Evolutionary conservation across 768 basidiomycete species (phyloP).

Genomic region (Auriscalpium microsporum): DNA sequence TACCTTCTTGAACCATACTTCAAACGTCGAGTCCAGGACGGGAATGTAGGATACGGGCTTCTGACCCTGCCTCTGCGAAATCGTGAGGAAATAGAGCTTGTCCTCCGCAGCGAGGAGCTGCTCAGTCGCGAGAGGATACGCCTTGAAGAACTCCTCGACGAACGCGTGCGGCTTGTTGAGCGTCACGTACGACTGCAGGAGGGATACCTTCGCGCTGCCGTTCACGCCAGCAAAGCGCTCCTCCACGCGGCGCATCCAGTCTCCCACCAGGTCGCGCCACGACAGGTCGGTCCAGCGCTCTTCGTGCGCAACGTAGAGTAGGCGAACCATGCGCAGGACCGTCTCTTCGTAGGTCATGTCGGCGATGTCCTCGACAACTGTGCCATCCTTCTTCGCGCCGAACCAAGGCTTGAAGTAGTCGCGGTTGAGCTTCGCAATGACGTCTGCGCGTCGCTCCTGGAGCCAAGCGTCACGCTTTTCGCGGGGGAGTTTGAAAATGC

Average conservation of each 20-base stretch:
- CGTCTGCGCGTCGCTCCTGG: conserved; percentile 74
- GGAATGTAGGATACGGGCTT: conserved; percentile 99
- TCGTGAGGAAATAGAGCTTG: conserved; percentile 91
- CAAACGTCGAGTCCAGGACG: conserved; percentile 84
- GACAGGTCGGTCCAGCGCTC: conserved; percentile 89
- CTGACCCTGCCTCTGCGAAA: conserved; percentile 92
- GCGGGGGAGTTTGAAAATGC: conserved; percentile 89
- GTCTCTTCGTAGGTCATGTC: conserved; percentile 99
- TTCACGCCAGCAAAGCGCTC: conserved; percentile 92
- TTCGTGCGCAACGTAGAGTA: conserved; percentile 93
- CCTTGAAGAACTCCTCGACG: conserved; percentile 74
- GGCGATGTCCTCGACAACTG: conserved; percentile 72
- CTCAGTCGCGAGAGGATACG: conserved; percentile 71
- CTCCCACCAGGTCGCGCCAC: conserved; percentile 87
- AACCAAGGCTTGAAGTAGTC: conserved; percentile 98
- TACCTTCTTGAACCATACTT: conserved; percentile 99
- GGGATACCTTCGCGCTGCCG: conserved; percentile 70
- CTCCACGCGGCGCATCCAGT: conserved; percentile 94
- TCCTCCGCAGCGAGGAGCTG: conserved; percentile 92
- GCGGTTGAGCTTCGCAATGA: conserved; percentile 86
- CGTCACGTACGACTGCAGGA: conserved; percentile 73
- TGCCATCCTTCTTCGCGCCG: conserved; percentile 89
- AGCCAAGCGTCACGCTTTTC: conserved; percentile 93
- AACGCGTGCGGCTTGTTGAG: conserved; percentile 79
- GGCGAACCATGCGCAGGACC: conserved; percentile 78